These are phyloP conservation scores for Xylariaceae sp. DNA, from an alignment of 2,329 filamentous ascomycete species.

Conservation along the genomic window DNA sequence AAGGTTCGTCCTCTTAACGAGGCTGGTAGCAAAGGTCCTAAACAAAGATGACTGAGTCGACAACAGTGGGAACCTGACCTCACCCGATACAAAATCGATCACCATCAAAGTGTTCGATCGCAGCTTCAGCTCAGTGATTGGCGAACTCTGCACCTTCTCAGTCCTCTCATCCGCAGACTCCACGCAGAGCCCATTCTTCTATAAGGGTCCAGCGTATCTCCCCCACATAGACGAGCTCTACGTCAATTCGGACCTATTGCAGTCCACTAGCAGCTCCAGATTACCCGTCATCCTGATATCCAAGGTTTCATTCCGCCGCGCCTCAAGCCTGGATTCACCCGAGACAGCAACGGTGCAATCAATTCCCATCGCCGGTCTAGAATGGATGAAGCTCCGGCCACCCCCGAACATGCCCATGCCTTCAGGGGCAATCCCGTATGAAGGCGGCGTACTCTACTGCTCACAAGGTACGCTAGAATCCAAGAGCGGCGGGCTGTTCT, in stretches of 20 bases:
- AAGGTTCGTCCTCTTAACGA: conserved; percentile 12
- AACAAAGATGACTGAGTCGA: not conserved
- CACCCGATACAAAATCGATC: conserved; percentile 21
- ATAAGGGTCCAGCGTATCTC: conserved; percentile 42
- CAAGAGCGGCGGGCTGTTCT: conserved; percentile 29
- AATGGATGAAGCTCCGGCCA: conserved; percentile 42
- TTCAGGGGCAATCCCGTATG: conserved; percentile 40
- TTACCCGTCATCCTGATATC: conserved; percentile 45
- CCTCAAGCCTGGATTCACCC: not conserved
- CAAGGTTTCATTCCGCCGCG: conserved; percentile 29
- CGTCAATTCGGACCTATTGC: conserved; percentile 43
- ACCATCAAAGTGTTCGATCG: conserved; percentile 38
- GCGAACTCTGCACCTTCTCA: conserved; percentile 36
- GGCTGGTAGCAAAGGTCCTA: not conserved
- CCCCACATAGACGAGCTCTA: conserved; percentile 41
- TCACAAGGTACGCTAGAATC: conserved; percentile 36
- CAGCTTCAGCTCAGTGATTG: conserved; percentile 35
- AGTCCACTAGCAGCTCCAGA: conserved; percentile 35
- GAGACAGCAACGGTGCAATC: not conserved
- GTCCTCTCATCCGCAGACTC: conserved; percentile 40
- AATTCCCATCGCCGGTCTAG: conserved; percentile 30
- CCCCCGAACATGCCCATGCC: conserved; percentile 44
- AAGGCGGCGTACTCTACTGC: conserved; percentile 40
- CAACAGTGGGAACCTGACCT: not conserved
- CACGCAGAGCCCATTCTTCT: conserved; percentile 44